phyloP scores from a whole-genome alignment of 148 eudicot species.

The Heliamphora exappendiculata region DNA sequence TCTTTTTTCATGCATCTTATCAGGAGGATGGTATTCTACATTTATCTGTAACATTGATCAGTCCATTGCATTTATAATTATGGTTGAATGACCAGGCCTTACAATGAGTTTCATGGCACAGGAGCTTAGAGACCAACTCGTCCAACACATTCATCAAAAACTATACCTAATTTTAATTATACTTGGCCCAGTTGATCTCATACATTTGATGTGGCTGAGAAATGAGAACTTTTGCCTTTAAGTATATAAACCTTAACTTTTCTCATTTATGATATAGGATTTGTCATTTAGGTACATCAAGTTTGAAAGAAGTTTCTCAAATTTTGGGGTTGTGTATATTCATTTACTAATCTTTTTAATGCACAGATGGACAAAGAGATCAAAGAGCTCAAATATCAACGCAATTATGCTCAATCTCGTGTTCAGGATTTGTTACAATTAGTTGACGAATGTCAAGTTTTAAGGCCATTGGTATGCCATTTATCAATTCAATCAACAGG shows the following conservation, averaged over 20 bases:
- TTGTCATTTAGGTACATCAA: too few relatives aligned
- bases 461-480: constrained; percentile 30
- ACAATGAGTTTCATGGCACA: not conserved
- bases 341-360: not conserved
- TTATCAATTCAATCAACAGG: not conserved
- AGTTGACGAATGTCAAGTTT: constrained; percentile 21
- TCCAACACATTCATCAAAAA: not conserved
- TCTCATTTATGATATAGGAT: too few relatives aligned
- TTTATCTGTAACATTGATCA: not conserved
- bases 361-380: constrained; percentile 90
- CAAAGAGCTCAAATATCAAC: constrained; percentile 62
- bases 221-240: not conserved
- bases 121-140: not conserved
- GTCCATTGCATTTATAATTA: not conserved
- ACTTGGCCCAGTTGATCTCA: not conserved
- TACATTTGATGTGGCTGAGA: not conserved
- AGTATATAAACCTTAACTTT: not conserved
- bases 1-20: not conserved
- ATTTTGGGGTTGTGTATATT: too few relatives aligned
- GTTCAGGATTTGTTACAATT: constrained; percentile 52
- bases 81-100: not conserved
- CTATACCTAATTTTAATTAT: not conserved
- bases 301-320: too few relatives aligned
- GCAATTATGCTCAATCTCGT: constrained; percentile 69
- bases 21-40: not conserved